Evolutionary conservation across 2,329 filamentous ascomycete species (phyloP).

Genomic region (Aspergillus tanneri): DNA sequence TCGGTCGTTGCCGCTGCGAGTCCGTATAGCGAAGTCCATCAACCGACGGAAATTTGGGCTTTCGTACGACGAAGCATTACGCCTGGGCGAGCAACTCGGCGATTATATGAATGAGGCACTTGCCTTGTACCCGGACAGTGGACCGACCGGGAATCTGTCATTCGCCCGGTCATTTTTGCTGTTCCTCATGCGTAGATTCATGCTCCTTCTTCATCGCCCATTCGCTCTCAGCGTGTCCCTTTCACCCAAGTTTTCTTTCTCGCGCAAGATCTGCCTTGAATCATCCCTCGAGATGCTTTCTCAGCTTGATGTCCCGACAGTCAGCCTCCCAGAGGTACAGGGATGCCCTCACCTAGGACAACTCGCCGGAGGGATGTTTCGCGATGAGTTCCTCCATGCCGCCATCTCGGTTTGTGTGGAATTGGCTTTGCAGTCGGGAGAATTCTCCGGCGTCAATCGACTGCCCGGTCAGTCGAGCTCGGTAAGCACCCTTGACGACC

Average conservation of each 20-base stretch:
- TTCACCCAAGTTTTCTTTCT: conserved; percentile 38
- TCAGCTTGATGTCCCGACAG: conserved; percentile 25
- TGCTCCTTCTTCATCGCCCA: conserved; percentile 55
- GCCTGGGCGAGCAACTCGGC: conserved; percentile 30
- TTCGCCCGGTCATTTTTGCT: conserved; percentile 47
- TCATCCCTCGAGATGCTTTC: conserved; percentile 37
- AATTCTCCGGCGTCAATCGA: conserved; percentile 17
- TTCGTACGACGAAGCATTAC: conserved; percentile 35
- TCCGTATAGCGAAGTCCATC: conserved; percentile 31
- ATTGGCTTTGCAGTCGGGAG: conserved; percentile 30
- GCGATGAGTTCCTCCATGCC: conserved; percentile 35
- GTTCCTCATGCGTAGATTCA: conserved; percentile 54
- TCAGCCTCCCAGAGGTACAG: conserved; percentile 17
- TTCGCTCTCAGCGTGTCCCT: conserved; percentile 35
- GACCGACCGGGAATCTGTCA: conserved; percentile 16
- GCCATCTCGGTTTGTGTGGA: conserved; percentile 36
- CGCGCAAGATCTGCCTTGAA: conserved; percentile 39
- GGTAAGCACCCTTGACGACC: conserved; percentile 25
- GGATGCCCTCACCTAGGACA: conserved; percentile 31
- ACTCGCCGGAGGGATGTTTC: conserved; percentile 37
- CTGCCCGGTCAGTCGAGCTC: conserved; percentile 12
- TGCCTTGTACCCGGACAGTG: conserved; percentile 25
- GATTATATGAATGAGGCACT: conserved; percentile 24
- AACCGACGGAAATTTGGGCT: conserved; percentile 33
- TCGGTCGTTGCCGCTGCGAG: conserved; percentile 30